Evolutionary conservation across 148 eudicot genomes (phyloP).

Genomic region (Rhododendron vialii): DNA sequence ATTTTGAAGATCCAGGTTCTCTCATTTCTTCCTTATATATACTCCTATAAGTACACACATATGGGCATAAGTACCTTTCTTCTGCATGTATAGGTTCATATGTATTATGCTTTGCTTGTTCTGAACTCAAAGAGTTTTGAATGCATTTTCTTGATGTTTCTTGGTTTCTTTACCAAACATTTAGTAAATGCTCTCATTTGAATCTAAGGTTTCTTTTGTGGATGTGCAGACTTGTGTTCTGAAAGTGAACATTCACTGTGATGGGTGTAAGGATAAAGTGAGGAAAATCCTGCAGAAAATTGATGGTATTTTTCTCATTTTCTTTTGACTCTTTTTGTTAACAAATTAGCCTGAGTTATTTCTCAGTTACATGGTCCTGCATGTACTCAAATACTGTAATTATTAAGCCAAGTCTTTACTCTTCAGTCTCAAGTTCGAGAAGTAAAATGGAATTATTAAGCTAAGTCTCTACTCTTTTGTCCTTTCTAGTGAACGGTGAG

Average conservation of each 20-base stretch:
- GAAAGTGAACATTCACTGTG: constrained; percentile 95
- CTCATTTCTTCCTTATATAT: neutral
- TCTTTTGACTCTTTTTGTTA: neutral
- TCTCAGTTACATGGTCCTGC: neutral
- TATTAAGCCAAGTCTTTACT: neutral
- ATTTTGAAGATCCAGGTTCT: constrained; percentile 86
- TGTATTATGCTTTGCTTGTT: constrained; percentile 20
- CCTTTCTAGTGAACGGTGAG: neutral
- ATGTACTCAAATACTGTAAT: neutral
- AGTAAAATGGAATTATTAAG: neutral
- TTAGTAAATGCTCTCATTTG: neutral
- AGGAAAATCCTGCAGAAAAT: constrained; percentile 92
- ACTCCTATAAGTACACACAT: neutral
- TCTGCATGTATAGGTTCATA: neutral
- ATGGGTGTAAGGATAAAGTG: constrained; percentile 90
- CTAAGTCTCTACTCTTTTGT: no score
- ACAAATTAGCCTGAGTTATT: neutral
- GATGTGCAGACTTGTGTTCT: constrained; percentile 87
- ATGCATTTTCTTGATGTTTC: neutral
- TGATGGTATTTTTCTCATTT: constrained; percentile 51
- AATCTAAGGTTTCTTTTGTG: constrained; percentile 23
- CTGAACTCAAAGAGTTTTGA: constrained; percentile 3
- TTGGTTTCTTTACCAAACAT: neutral
- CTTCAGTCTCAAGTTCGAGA: neutral
- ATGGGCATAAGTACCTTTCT: neutral